phyloP scores from a whole-genome alignment of 2,329 filamentous ascomycete genomes.

The Curvularia sp. region DNA sequence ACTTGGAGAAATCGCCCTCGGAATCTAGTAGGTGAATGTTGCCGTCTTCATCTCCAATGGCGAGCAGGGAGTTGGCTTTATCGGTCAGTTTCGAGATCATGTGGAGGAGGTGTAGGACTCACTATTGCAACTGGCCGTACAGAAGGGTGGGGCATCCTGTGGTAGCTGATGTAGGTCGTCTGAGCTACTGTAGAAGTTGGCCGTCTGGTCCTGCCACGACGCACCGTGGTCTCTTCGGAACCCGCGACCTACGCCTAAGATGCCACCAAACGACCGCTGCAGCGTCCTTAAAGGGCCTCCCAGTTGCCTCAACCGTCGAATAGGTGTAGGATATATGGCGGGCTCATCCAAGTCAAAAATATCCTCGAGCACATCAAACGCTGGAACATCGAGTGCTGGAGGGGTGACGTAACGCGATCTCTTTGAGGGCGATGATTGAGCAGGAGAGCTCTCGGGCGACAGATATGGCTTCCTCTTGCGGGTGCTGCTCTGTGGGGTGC shows the following conservation, averaged over 20 bases:
- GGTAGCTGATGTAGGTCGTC: conserved; percentile 61
- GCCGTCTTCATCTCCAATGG: conserved; percentile 74
- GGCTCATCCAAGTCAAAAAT: conserved; percentile 34
- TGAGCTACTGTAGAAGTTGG: conserved; percentile 65
- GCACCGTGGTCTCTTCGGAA: conserved; percentile 51
- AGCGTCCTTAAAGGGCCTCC: conserved; percentile 50
- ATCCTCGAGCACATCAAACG: conserved; percentile 40
- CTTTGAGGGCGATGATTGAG: conserved; percentile 53
- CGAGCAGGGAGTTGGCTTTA: conserved; percentile 70
- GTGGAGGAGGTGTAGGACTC: conserved; percentile 40
- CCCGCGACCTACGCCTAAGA: conserved; percentile 50
- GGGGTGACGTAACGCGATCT: conserved; percentile 40
- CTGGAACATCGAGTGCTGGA: conserved; percentile 35
- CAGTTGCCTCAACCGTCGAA: conserved; percentile 48
- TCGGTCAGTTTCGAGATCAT: conserved; percentile 19
- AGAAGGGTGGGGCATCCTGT: conserved; percentile 67
- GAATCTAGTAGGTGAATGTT: conserved; percentile 69
- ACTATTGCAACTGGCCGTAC: conserved; percentile 70
- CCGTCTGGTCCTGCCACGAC: conserved; percentile 66
- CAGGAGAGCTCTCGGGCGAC: conserved; percentile 51
- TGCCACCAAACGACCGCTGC: conserved; percentile 56
- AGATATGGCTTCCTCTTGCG: conserved; percentile 51
- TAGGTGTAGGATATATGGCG: conserved; percentile 39
- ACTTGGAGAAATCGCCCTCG: conserved; percentile 59
- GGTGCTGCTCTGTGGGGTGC: conserved; percentile 42